A percentile compares a stretch with the other conserved stretches of the same genome.
Conservation (phyloP, 2,329 filamentous ascomycete species). For the Aspergillus transmontanensis region DNA sequence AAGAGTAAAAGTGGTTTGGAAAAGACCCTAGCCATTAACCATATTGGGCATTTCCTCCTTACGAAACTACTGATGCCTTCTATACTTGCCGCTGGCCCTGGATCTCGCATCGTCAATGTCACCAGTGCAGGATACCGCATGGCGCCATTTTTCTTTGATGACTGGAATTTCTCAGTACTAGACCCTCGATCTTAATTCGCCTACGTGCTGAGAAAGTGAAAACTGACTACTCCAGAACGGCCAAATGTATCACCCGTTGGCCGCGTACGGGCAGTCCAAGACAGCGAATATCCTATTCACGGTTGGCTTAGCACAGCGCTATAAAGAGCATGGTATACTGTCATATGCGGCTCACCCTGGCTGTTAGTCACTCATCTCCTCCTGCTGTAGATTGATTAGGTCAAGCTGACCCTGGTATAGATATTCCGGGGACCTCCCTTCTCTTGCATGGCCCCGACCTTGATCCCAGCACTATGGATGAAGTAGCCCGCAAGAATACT, state of each 20-base stretch:
- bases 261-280: slow-evolving; percentile 49
- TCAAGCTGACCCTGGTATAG: no score
- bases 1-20: slow-evolving; percentile 35
- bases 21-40: slow-evolving; percentile 37
- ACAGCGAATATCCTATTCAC: slow-evolving; percentile 50
- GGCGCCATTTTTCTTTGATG: slow-evolving; percentile 31
- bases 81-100: slow-evolving; percentile 21
- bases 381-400: no score
- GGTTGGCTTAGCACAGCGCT: slow-evolving; percentile 13
- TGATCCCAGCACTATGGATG: no score
- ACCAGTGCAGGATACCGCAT: slow-evolving; percentile 27
- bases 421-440: no score
- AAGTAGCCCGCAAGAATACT: no score
- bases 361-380: no score
- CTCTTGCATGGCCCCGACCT: no score
- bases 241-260: slow-evolving; percentile 32
- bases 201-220: no score
- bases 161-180: slow-evolving; percentile 25
- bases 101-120: slow-evolving; percentile 18
- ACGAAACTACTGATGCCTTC: slow-evolving; percentile 32
- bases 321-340: no score
- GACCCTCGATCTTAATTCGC: no score
- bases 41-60: slow-evolving; percentile 39
- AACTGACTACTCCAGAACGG: slow-evolving; percentile 16
- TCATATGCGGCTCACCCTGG: no score